Percentiles rank a stretch among this genome's conserved stretches.
These are phyloP conservation scores for Venturia nashicola DNA, from an alignment of 2,329 filamentous ascomycete species.

Conservation along the genomic window DNA sequence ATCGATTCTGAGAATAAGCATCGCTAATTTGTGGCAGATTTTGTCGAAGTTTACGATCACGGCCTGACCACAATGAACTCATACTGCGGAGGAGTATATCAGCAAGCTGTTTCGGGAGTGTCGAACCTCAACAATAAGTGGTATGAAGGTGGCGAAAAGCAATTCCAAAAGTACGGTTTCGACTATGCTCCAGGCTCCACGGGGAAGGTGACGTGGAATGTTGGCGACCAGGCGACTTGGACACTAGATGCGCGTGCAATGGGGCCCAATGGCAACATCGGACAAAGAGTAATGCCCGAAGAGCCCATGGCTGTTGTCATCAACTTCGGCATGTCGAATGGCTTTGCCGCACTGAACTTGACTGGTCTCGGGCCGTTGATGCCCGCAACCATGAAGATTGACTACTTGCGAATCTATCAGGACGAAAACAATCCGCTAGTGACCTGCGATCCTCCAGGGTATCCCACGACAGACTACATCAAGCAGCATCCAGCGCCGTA, in stretches of 20 bases:
- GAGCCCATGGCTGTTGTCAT: slow-evolving; percentile 57
- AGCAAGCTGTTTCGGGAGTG: slow-evolving; percentile 50
- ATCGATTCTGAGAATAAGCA: no score
- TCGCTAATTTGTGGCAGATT: slow-evolving; percentile 31
- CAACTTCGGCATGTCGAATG: slow-evolving; percentile 59
- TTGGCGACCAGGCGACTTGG: slow-evolving; percentile 53
- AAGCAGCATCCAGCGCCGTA: slow-evolving; percentile 48
- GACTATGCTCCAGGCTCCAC: slow-evolving; percentile 48
- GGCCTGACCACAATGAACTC: slow-evolving; percentile 43
- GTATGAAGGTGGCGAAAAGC: slow-evolving; percentile 45
- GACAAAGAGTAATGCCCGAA: slow-evolving; percentile 49
- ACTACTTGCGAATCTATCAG: slow-evolving; percentile 62
- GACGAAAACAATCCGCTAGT: slow-evolving; percentile 43
- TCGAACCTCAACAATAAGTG: slow-evolving; percentile 52
- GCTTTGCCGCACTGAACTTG: slow-evolving; percentile 51
- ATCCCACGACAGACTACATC: slow-evolving; percentile 57
- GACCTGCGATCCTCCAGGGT: slow-evolving; percentile 57
- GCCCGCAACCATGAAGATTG: slow-evolving; percentile 54
- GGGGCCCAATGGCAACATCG: slow-evolving; percentile 58
- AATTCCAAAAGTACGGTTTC: slow-evolving; percentile 50
- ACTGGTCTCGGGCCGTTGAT: slow-evolving; percentile 42
- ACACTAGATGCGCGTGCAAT: slow-evolving; percentile 47
- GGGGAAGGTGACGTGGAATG: slow-evolving; percentile 56
- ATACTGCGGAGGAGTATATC: slow-evolving; percentile 50
- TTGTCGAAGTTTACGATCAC: slow-evolving; percentile 51